A percentile compares a stretch with the other conserved stretches of the same genome.
These are phyloP conservation scores for Golubevia pallescens DNA, from an alignment of 1,284 basidiomycete species.

Conservation along the genomic window DNA sequence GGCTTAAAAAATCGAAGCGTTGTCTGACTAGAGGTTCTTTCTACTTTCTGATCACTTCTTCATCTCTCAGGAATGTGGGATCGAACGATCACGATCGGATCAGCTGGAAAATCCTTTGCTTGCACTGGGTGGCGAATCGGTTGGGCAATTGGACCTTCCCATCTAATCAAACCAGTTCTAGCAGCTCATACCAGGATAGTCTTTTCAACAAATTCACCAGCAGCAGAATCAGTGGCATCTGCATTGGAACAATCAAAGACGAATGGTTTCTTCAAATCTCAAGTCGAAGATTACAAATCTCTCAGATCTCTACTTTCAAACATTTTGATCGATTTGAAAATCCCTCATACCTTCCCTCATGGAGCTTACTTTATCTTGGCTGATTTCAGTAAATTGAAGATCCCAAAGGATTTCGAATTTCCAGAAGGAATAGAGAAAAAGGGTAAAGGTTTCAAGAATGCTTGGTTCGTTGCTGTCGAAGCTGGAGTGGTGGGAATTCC, in stretches of 20 bases:
- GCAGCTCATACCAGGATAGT: constrained; percentile 92
- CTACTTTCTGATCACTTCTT: constrained; percentile 65
- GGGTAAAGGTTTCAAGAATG: constrained; percentile 83
- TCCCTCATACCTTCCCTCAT: constrained; percentile 24
- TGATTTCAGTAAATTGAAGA: constrained; percentile 81
- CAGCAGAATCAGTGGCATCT: constrained; percentile 68
- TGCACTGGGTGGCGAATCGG: constrained; percentile 98
- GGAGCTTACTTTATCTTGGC: constrained; percentile 65
- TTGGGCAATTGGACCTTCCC: constrained; percentile 87
- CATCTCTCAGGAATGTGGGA: constrained; percentile 92
- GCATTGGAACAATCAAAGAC: neutral
- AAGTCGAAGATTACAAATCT: neutral
- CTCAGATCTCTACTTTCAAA: neutral
- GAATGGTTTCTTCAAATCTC: neutral
- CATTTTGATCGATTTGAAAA: constrained; percentile 70
- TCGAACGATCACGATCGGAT: constrained; percentile 81
- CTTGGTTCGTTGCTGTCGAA: constrained; percentile 62
- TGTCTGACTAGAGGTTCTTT: too few relatives aligned
- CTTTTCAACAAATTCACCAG: constrained; percentile 90
- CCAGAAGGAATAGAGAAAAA: constrained; percentile 78
- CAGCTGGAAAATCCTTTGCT: constrained; percentile 85
- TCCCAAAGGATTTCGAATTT: constrained; percentile 84
- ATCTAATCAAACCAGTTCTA: constrained; percentile 82
- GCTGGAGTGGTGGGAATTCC: constrained; percentile 39
- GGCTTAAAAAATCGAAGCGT: too few relatives aligned